Evolutionary conservation across 2,329 filamentous ascomycete genomes (phyloP).

Genomic region (Diplodia intermedia): DNA sequence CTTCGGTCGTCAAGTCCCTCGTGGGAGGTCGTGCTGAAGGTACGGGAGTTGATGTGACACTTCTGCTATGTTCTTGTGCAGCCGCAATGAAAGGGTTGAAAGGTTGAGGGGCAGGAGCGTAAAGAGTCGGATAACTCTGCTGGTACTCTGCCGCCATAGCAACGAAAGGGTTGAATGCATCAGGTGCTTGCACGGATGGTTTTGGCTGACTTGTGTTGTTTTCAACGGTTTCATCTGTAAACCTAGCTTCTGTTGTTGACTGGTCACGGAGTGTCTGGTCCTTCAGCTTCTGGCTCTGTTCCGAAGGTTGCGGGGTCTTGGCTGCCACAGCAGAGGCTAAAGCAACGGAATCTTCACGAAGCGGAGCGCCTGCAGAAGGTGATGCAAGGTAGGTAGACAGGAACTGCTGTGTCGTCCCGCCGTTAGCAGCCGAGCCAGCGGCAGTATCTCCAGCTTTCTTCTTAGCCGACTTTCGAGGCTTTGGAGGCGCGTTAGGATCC

Average conservation of each 20-base stretch:
- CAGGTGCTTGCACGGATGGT: background rate
- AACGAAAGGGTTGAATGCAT: background rate
- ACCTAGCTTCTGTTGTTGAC: background rate
- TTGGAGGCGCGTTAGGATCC: conserved; percentile 20
- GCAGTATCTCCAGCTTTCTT: conserved; percentile 12
- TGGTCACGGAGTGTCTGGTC: background rate
- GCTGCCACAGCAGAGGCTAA: background rate
- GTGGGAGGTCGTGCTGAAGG: background rate
- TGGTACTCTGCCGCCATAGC: conserved; percentile 24
- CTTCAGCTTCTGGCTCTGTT: background rate
- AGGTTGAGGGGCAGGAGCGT: background rate
- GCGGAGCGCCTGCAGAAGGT: background rate
- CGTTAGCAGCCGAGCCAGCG: background rate
- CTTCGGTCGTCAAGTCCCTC: background rate
- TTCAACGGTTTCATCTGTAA: background rate
- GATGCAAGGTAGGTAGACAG: background rate
- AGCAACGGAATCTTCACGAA: background rate
- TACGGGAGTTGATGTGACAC: conserved; percentile 5
- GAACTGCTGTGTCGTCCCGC: background rate
- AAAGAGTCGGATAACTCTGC: conserved; percentile 1
- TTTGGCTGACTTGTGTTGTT: background rate
- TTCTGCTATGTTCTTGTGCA: conserved; percentile 22
- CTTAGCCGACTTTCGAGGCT: conserved; percentile 21
- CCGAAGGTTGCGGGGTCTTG: background rate
- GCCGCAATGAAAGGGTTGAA: conserved; percentile 18